phyloP scores from a whole-genome alignment of 768 basidiomycete species.

The Lactifluus subvellereus region DNA sequence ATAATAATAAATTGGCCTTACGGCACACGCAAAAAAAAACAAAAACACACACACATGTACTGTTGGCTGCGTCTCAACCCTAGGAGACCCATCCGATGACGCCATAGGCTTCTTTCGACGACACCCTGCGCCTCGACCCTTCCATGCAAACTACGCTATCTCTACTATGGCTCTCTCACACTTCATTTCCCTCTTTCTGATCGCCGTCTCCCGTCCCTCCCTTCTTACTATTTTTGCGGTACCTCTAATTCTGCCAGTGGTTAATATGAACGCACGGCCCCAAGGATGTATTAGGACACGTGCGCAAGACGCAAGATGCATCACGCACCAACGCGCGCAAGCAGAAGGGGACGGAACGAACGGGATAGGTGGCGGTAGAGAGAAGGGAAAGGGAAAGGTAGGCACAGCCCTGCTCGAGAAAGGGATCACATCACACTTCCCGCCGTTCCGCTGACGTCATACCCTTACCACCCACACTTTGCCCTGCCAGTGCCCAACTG shows the following conservation, averaged over 20 bases:
- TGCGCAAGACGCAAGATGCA: background rate
- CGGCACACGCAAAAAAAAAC: background rate
- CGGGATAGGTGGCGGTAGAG: background rate
- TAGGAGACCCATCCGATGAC: slow-evolving; percentile 4
- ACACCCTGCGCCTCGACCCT: slow-evolving; percentile 20
- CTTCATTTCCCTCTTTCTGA: slow-evolving; percentile 3
- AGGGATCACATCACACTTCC: too few species aligned
- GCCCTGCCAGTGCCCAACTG: background rate
- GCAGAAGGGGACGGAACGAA: background rate
- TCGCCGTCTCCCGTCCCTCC: background rate
- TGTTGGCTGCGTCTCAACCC: background rate
- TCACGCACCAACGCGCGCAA: background rate
- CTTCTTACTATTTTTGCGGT: background rate
- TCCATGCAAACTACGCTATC: slow-evolving; percentile 2
- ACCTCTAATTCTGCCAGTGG: slow-evolving; percentile 6
- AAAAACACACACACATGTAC: background rate
- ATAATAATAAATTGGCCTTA: background rate
- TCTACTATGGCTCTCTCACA: background rate
- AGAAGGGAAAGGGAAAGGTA: background rate
- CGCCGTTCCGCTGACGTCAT: slow-evolving; percentile 1
- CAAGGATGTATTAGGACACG: background rate
- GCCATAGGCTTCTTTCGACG: slow-evolving; percentile 2
- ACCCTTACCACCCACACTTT: too few species aligned
- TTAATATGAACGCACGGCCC: background rate
- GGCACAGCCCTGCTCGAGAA: too few species aligned